Percentiles rank a stretch among this genome's conserved stretches.
Conservation (phyloP, 768 basidiomycete species). For the Lactarius trivialis region DNA sequence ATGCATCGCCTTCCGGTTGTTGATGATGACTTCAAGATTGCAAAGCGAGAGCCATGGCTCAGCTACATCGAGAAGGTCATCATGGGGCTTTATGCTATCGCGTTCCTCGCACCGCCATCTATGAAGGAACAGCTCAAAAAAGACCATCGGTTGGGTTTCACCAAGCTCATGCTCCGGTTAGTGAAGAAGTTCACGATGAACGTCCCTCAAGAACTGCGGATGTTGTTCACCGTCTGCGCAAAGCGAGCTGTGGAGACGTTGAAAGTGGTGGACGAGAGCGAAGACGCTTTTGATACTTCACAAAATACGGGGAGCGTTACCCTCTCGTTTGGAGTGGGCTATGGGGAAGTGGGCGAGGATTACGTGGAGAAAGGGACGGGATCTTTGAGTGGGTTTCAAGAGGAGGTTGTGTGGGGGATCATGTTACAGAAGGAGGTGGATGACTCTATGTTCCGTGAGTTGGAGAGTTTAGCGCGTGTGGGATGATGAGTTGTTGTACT, state of each 20-base stretch:
- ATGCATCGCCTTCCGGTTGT: slow-evolving; percentile 79
- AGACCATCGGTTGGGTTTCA: slow-evolving; percentile 61
- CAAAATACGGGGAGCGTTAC: slow-evolving; percentile 50
- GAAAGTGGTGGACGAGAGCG: slow-evolving; percentile 71
- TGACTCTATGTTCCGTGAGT: slow-evolving; percentile 64
- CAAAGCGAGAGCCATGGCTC: slow-evolving; percentile 61
- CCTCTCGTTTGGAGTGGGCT: slow-evolving; percentile 81
- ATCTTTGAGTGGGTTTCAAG: slow-evolving; percentile 64
- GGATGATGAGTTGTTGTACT: slow-evolving; percentile 33
- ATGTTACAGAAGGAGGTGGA: slow-evolving; percentile 70
- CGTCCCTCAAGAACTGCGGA: slow-evolving; percentile 45
- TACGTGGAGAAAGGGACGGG: slow-evolving; percentile 68
- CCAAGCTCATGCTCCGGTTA: slow-evolving; percentile 63
- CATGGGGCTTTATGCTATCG: slow-evolving; percentile 80
- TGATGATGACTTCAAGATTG: slow-evolving; percentile 65
- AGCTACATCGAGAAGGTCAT: slow-evolving; percentile 73
- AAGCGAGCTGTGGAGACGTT: slow-evolving; percentile 69
- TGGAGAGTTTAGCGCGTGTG: slow-evolving; percentile 72
- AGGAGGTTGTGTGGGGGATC: slow-evolving; percentile 59
- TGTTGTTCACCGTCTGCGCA: slow-evolving; percentile 46
- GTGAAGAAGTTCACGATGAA: slow-evolving; percentile 55
- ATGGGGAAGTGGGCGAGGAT: slow-evolving; percentile 63
- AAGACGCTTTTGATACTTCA: slow-evolving; percentile 66
- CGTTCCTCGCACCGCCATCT: slow-evolving; percentile 72
- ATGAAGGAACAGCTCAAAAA: slow-evolving; percentile 65